Evolutionary conservation across 768 basidiomycete species (phyloP), one percentile per base, ranked within the genome.

Genomic region (Hydnum rufescens): DNA sequence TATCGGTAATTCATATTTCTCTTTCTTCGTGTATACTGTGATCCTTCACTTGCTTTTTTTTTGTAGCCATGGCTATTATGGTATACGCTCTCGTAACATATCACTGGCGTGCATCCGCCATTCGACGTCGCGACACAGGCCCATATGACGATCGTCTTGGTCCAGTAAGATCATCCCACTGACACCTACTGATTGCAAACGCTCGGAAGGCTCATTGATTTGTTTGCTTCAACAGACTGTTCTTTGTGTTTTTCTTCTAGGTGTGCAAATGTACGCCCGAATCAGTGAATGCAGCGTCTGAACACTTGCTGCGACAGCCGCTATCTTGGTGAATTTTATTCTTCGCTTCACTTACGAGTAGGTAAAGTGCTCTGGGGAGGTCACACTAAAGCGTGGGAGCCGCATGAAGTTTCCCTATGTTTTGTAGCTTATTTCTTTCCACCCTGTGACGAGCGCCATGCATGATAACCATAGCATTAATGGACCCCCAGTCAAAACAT

Each of bases 141-240:
- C n/a, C n/a, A n/a, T n/a, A n/a, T n/a, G n/a, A n/a, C n/a, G n/a
- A n/a, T 66, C 75, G 95, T 52, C 65, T 95, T 49, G 93, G 92
- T 31, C 90, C 90, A 32, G 90, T 95, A 62, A 66, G 90, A n/a
- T n/a, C n/a, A n/a, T n/a, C n/a, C n/a, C n/a, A n/a, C n/a, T 78
- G 36, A 48, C 39, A 39, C 19, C 16, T 36, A 52, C 19, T 46
- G 42, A 5, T 39, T 6, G 8, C 19, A 8, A 39, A 8, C 42
- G 46, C 28, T n/a, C 8, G 5, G 18, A 5, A 22, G 5, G 42
- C 36, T n/a, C 36, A 26, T 51, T n/a, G n/a, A n/a, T n/a, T n/a
- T n/a, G n/a, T n/a, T n/a, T n/a, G n/a, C n/a, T n/a, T n/a, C n/a
- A n/a, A n/a, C n/a, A n/a, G n/a, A n/a, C n/a, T n/a, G n/a, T n/a